Percentiles rank a stretch among this genome's conserved stretches.
Evolutionary conservation across 2,329 filamentous ascomycete genomes (phyloP).

Genomic region (Zymoseptoria tritici): DNA sequence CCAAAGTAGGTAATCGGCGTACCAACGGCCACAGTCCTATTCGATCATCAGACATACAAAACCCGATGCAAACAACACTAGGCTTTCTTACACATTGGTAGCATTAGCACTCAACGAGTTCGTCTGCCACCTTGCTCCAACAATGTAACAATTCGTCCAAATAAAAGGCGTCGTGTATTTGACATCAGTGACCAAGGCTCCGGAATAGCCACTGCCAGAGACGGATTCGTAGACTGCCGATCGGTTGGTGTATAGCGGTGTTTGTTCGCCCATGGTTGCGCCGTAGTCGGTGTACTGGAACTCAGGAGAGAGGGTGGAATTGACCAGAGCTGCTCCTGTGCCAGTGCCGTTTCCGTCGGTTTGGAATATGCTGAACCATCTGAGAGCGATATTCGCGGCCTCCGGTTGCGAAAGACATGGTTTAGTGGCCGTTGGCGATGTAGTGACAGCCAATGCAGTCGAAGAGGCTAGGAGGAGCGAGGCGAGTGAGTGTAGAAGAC

Average conservation of each 20-base stretch:
- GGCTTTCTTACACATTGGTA: constrained; percentile 4
- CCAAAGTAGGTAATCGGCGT: constrained; percentile 4
- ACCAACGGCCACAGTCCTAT: constrained; percentile 7
- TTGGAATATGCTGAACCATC: constrained; percentile 9
- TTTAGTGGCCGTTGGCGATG: neutral
- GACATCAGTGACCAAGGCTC: constrained; percentile 6
- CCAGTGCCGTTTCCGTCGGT: constrained; percentile 7
- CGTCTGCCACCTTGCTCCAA: constrained; percentile 6
- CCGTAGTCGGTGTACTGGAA: constrained; percentile 8
- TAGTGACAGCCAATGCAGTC: neutral
- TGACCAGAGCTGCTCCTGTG: constrained; percentile 6
- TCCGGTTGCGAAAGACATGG: constrained; percentile 8
- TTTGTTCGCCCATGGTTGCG: constrained; percentile 6
- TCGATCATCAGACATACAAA: neutral
- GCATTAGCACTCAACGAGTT: constrained; percentile 3
- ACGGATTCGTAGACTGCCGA: constrained; percentile 4
- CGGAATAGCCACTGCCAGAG: constrained; percentile 2
- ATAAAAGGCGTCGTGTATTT: constrained; percentile 3
- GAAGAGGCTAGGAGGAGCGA: neutral
- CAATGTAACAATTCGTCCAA: constrained; percentile 3
- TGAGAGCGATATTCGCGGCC: constrained; percentile 6
- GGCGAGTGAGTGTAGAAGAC: neutral
- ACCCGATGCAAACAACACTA: neutral
- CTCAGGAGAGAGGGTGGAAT: constrained; percentile 2
- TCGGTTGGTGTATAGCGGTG: constrained; percentile 3